Conservation (phyloP, 2,329 filamentous ascomycete species). For the Herpotrichia juniperi region DNA sequence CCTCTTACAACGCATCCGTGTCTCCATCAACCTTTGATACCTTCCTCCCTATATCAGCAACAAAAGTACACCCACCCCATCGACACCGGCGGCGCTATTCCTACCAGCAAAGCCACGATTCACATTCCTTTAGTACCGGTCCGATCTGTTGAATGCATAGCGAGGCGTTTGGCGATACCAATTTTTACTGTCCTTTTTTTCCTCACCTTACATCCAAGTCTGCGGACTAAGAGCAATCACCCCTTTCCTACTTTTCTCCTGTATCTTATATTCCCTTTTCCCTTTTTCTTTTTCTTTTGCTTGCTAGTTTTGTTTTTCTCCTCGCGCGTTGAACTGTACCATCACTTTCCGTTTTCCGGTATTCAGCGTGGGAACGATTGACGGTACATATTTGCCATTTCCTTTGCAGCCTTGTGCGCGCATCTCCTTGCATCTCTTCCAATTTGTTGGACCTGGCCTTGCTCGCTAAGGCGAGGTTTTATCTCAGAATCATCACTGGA, state of each 20-base stretch:
- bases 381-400: too few species aligned
- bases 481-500: too few species aligned
- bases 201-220: too few species aligned
- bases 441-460: too few species aligned
- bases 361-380: too few species aligned
- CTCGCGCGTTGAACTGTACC: not conserved
- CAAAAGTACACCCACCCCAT: not conserved
- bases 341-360: not conserved
- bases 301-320: not conserved
- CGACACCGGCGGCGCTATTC: not conserved
- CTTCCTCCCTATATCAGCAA: not conserved
- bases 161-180: slow-evolving; percentile 46
- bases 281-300: not conserved
- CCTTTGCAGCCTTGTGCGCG: too few species aligned
- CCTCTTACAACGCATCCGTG: not conserved
- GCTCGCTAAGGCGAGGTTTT: too few species aligned
- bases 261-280: not conserved
- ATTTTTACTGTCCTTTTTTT: slow-evolving; percentile 11
- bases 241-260: not conserved
- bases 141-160: slow-evolving; percentile 37
- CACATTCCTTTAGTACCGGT: slow-evolving; percentile 4
- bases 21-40: not conserved
- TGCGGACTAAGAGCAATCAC: not conserved
- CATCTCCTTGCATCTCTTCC: too few species aligned
- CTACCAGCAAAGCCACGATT: not conserved